phyloP scores from a whole-genome alignment of 2,329 filamentous ascomycete species.

The Fusarium avenaceum region DNA sequence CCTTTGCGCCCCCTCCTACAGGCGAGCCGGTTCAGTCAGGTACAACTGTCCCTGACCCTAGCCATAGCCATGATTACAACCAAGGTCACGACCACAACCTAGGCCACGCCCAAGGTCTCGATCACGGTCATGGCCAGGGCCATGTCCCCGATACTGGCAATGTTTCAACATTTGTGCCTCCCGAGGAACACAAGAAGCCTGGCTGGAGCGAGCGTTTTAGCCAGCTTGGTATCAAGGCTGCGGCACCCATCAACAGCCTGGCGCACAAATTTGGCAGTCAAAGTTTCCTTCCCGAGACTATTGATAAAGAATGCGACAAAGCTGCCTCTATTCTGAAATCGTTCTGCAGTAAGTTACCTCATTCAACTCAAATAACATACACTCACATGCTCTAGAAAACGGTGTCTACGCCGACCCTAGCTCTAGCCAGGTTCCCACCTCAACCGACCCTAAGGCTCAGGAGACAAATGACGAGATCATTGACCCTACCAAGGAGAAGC shows the following conservation, averaged over 20 bases:
- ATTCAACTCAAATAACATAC: no score
- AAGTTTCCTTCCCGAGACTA: slow-evolving; percentile 85
- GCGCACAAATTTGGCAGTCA: slow-evolving; percentile 87
- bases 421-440: slow-evolving; percentile 49
- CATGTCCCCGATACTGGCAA: slow-evolving; percentile 9
- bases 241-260: slow-evolving; percentile 82
- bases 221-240: slow-evolving; percentile 61
- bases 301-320: slow-evolving; percentile 94
- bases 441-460: slow-evolving; percentile 50
- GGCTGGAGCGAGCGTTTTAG: slow-evolving; percentile 52
- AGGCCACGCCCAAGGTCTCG: background rate
- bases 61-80: background rate
- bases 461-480: slow-evolving; percentile 49
- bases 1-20: slow-evolving; percentile 50
- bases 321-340: slow-evolving; percentile 84
- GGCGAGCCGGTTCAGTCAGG: slow-evolving; percentile 18
- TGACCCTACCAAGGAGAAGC: slow-evolving; percentile 55
- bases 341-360: slow-evolving; percentile 79
- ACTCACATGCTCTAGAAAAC: slow-evolving; percentile 57
- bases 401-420: slow-evolving; percentile 63
- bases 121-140: background rate
- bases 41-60: slow-evolving; percentile 4
- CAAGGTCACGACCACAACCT: background rate
- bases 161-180: slow-evolving; percentile 22
- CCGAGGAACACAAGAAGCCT: slow-evolving; percentile 43